A percentile compares a stretch with the other conserved stretches of the same genome.
Evolutionary conservation across 495 filamentous ascomycete genomes (phyloP).

Genomic region (Chaetomium tenue): DNA sequence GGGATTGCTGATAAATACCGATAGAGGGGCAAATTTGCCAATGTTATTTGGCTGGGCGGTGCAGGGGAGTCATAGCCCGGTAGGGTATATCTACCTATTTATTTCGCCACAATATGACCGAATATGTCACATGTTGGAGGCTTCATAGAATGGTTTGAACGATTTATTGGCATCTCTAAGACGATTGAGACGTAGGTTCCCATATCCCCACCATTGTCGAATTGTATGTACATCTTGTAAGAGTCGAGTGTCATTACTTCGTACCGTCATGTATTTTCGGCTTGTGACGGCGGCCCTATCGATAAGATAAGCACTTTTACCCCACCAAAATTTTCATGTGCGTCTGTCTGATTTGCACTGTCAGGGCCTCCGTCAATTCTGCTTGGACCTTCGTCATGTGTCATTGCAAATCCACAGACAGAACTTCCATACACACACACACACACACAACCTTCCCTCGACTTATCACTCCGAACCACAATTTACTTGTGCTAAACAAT

Average conservation of each 20-base stretch:
- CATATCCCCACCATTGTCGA: too few species aligned
- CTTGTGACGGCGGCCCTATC: conserved; percentile 11
- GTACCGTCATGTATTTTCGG: not conserved
- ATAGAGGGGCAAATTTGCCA: conserved; percentile 46
- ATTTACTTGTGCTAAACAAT: not conserved
- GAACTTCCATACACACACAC: not conserved
- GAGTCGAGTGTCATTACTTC: too few species aligned
- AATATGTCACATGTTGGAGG: too few species aligned
- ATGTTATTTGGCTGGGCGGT: not conserved
- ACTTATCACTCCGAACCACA: not conserved
- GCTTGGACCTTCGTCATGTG: too few species aligned
- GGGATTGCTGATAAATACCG: conserved; percentile 37
- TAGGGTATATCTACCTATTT: too few species aligned
- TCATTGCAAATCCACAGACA: too few species aligned
- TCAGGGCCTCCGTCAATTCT: not conserved
- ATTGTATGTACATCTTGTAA: too few species aligned
- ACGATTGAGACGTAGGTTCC: too few species aligned
- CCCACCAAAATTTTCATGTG: conserved; percentile 46
- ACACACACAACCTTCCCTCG: not conserved
- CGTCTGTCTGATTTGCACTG: conserved; percentile 16
- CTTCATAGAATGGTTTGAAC: too few species aligned
- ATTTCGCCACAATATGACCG: too few species aligned
- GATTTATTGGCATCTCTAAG: too few species aligned
- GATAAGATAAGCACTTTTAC: conserved; percentile 40
- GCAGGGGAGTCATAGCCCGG: not conserved